Evolutionary conservation across 306 rosid genomes (phyloP).

Genomic region (Cyclanthera cordifolia): DNA sequence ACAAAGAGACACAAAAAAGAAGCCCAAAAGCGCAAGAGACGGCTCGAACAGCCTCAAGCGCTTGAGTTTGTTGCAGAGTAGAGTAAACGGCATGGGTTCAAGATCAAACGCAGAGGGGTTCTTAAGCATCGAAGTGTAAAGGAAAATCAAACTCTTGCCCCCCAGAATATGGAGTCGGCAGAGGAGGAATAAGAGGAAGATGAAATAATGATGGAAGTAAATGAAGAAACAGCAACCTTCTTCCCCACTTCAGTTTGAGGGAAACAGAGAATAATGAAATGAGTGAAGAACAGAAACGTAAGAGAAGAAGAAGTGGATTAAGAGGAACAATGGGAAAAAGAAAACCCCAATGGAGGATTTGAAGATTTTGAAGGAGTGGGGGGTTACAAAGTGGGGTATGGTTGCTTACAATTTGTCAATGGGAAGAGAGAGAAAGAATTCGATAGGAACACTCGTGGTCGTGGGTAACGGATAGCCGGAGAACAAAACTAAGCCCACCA

Average conservation of each 20-base stretch:
- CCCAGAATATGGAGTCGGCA: too few species aligned
- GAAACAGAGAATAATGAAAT: background rate
- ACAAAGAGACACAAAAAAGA: background rate
- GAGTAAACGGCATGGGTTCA: constrained; percentile 36
- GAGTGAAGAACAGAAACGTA: background rate
- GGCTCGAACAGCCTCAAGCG: constrained; percentile 50
- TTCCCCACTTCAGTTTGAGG: background rate
- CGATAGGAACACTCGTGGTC: background rate
- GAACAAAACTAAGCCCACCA: background rate
- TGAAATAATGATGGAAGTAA: background rate
- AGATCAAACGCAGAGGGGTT: constrained; percentile 20
- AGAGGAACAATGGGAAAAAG: background rate
- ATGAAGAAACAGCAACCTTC: background rate
- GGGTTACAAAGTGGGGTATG: constrained; percentile 6
- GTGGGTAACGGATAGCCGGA: constrained; percentile 9
- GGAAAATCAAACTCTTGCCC: too few species aligned
- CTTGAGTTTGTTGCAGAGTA: constrained; percentile 35
- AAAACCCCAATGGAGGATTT: too few species aligned
- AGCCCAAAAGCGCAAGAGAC: constrained; percentile 39
- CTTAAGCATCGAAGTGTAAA: constrained; percentile 32
- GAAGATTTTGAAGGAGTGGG: background rate
- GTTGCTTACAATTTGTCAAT: background rate
- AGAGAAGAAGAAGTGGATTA: background rate
- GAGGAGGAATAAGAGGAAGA: too few species aligned
- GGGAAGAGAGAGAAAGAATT: background rate